Evolutionary conservation across 140 eudicot species (phyloP).

Genomic region (Anethum foeniculum): DNA sequence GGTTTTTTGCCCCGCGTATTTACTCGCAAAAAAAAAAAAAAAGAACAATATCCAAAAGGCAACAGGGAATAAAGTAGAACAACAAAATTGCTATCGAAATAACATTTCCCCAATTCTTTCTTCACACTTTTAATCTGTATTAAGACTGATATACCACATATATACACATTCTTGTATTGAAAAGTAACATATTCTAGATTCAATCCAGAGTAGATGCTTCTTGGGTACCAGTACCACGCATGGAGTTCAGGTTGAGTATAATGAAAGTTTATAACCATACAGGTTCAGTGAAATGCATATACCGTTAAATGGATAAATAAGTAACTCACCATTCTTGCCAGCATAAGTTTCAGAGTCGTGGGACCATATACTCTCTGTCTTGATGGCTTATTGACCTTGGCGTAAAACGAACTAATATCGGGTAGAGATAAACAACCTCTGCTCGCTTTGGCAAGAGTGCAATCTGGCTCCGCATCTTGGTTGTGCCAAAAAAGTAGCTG

Average conservation of each 20-base stretch:
- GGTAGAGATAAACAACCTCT: conserved; percentile 90
- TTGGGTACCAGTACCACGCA: background rate
- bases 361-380: conserved; percentile 83
- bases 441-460: conserved; percentile 52
- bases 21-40: background rate
- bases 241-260: background rate
- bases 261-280: background rate
- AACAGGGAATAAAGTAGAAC: background rate
- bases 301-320: background rate
- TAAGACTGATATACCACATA: background rate
- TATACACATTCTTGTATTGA: background rate
- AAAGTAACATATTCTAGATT: background rate
- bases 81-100: background rate
- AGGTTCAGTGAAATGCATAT: background rate
- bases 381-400: conserved; percentile 73
- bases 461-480: conserved; percentile 88
- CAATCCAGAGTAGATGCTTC: background rate
- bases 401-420: conserved; percentile 79
- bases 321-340: conserved; percentile 66
- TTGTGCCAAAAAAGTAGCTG: conserved; percentile 90
- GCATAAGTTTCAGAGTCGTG: conserved; percentile 73
- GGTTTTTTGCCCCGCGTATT: background rate
- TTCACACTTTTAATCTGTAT: background rate
- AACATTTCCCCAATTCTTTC: background rate
- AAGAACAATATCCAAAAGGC: background rate